Percentiles rank a stretch among this genome's conserved stretches.
These are phyloP conservation scores for Tolypocladium endophyticum DNA, from an alignment of 2,329 filamentous ascomycete genomes.

Conservation along the genomic window DNA sequence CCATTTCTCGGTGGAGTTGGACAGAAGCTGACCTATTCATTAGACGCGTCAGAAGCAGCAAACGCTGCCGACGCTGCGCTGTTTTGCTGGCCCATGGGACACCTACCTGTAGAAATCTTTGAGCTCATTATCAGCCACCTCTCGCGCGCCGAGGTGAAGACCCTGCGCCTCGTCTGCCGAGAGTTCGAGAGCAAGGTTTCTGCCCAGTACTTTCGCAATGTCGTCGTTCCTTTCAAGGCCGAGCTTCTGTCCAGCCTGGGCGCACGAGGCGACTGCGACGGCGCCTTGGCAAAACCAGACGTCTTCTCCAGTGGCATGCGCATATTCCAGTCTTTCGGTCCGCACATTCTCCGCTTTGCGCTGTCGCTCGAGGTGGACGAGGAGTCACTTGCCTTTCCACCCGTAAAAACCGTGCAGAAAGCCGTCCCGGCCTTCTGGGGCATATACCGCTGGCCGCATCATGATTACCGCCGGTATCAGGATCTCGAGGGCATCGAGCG, in stretches of 20 bases:
- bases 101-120: slow-evolving; percentile 52
- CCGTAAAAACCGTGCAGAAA: slow-evolving; percentile 44
- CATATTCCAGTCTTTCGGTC: slow-evolving; percentile 50
- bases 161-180: slow-evolving; percentile 48
- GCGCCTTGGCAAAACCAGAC: slow-evolving; percentile 10
- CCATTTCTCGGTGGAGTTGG: no score
- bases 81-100: slow-evolving; percentile 18
- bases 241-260: slow-evolving; percentile 42
- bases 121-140: slow-evolving; percentile 44
- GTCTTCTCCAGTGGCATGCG: slow-evolving; percentile 41
- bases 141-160: slow-evolving; percentile 46
- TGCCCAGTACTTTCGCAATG: slow-evolving; percentile 46
- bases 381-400: slow-evolving; percentile 35
- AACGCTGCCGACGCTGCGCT: not conserved
- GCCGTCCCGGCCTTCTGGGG: slow-evolving; percentile 51
- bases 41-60: not conserved
- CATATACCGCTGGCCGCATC: slow-evolving; percentile 52
- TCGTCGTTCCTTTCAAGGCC: slow-evolving; percentile 55
- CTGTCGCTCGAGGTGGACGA: slow-evolving; percentile 61
- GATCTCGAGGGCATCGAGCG: slow-evolving; percentile 49
- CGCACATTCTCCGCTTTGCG: slow-evolving; percentile 51
- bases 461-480: slow-evolving; percentile 47
- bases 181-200: slow-evolving; percentile 49
- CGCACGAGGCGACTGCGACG: slow-evolving; percentile 6
- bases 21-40: not conserved